Evolutionary conservation across 2,329 filamentous ascomycete species (phyloP).

Genomic region (Gremmenia infestans): DNA sequence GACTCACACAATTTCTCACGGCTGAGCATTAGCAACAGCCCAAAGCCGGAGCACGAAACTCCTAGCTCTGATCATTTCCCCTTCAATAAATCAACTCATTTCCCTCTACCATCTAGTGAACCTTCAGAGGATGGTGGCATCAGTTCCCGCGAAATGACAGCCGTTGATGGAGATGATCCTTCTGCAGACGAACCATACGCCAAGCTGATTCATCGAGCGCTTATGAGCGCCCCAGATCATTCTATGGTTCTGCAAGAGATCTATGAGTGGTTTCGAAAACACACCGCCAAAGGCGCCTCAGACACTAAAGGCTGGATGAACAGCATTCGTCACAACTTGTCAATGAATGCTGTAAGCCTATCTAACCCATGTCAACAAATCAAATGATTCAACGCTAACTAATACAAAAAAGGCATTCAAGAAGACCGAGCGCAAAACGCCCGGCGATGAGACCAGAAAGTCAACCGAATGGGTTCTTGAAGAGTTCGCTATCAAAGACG

Average conservation of each 20-base stretch:
- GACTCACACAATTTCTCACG: conserved; percentile 13
- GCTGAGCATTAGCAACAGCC: conserved; percentile 19
- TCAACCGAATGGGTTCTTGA: conserved; percentile 74
- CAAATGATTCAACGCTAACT: conserved; percentile 11
- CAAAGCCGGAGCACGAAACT: conserved; percentile 17
- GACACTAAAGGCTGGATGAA: conserved; percentile 82
- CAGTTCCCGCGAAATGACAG: conserved; percentile 24
- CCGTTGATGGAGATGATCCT: conserved; percentile 26
- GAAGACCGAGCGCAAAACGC: conserved; percentile 39
- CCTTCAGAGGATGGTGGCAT: conserved; percentile 25
- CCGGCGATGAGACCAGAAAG: conserved; percentile 55
- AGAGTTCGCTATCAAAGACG: conserved; percentile 60
- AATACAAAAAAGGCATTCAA: conserved; percentile 45
- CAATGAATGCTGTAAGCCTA: conserved; percentile 81
- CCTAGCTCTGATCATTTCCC: background rate
- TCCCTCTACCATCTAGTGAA: conserved; percentile 17
- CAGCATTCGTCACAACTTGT: conserved; percentile 90
- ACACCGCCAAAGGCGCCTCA: conserved; percentile 68
- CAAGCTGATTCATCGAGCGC: conserved; percentile 69
- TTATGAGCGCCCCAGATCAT: conserved; percentile 60
- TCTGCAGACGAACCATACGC: conserved; percentile 66
- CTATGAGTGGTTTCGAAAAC: conserved; percentile 81
- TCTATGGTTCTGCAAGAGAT: conserved; percentile 80
- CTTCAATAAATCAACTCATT: conserved; percentile 8
- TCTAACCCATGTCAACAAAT: conserved; percentile 28